Conservation (phyloP, 1,139 yeast genomes). For the Magnusiomyces suaveolens region DNA sequence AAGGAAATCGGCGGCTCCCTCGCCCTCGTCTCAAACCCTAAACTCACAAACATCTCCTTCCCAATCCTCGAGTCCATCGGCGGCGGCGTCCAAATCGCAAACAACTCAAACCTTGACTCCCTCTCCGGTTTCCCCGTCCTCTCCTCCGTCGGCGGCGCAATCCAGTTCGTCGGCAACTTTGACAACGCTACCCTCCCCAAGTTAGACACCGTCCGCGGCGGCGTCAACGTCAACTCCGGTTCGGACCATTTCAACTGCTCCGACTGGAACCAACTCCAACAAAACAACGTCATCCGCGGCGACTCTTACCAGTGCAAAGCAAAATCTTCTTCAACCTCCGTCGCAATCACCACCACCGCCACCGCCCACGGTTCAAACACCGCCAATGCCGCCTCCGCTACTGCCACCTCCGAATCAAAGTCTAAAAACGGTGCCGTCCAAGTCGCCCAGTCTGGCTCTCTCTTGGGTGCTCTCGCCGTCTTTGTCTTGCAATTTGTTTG, state of each 20-base stretch:
- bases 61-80: constrained; percentile 59
- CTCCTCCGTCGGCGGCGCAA: constrained; percentile 76
- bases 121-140: constrained; percentile 69
- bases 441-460: constrained; percentile 28
- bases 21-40: constrained; percentile 61
- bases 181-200: constrained; percentile 65
- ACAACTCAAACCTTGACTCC: constrained; percentile 61
- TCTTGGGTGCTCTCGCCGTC: constrained; percentile 31
- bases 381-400: constrained; percentile 17
- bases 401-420: constrained; percentile 31
- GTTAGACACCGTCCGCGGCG: constrained; percentile 78
- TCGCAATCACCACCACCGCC: constrained; percentile 27
- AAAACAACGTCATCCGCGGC: constrained; percentile 76
- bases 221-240: constrained; percentile 67
- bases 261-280: constrained; percentile 47
- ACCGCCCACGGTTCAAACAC: constrained; percentile 2
- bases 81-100: constrained; percentile 72
- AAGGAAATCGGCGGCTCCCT: constrained; percentile 68
- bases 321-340: constrained; percentile 50
- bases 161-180: constrained; percentile 70
- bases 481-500: constrained; percentile 31
- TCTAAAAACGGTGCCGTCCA: constrained; percentile 36
- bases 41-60: constrained; percentile 62
- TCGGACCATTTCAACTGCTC: constrained; percentile 73
- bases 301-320: constrained; percentile 78